Evolutionary conservation across 371 early-diverging fungal species (phyloP).

Genomic region (Mucor piriformis): DNA sequence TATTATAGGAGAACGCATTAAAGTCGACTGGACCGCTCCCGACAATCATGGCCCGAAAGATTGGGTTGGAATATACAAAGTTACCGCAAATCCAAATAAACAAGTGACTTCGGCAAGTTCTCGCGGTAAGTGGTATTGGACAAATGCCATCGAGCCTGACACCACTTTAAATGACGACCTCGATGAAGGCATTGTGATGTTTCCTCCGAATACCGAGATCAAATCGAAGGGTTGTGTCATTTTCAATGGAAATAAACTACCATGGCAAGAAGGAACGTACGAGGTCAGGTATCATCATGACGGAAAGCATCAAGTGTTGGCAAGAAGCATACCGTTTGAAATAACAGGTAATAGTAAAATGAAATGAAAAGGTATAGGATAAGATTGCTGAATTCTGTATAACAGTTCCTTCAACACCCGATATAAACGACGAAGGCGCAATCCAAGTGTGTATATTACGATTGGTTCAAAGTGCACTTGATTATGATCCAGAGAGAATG

Average conservation of each 20-base stretch:
- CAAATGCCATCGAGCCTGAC: constrained; percentile 3
- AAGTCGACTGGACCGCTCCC: constrained; percentile 68
- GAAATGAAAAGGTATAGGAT: background rate
- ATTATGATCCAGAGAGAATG: constrained; percentile 45
- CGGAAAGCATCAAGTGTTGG: constrained; percentile 72
- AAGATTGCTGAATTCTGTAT: background rate
- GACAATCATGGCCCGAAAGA: constrained; percentile 64
- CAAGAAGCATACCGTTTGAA: constrained; percentile 72
- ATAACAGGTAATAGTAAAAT: background rate
- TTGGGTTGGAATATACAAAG: constrained; percentile 88
- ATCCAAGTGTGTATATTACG: constrained; percentile 21
- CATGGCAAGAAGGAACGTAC: constrained; percentile 79
- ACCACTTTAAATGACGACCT: background rate
- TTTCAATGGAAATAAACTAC: constrained; percentile 60
- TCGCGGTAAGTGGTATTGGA: constrained; percentile 56
- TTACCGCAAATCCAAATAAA: constrained; percentile 62
- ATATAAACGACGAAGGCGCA: constrained; percentile 19
- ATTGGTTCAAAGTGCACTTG: constrained; percentile 26
- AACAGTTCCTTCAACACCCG: constrained; percentile 12
- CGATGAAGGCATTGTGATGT: background rate
- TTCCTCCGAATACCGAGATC: constrained; percentile 4
- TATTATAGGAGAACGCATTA: constrained; percentile 69
- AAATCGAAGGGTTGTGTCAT: constrained; percentile 33
- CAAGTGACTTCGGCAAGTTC: constrained; percentile 68
- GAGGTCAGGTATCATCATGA: constrained; percentile 85